A percentile compares a stretch with the other conserved stretches of the same genome.
phyloP scores from a whole-genome alignment of 164 flowering plant species.

The Aristolochia contorta region DNA sequence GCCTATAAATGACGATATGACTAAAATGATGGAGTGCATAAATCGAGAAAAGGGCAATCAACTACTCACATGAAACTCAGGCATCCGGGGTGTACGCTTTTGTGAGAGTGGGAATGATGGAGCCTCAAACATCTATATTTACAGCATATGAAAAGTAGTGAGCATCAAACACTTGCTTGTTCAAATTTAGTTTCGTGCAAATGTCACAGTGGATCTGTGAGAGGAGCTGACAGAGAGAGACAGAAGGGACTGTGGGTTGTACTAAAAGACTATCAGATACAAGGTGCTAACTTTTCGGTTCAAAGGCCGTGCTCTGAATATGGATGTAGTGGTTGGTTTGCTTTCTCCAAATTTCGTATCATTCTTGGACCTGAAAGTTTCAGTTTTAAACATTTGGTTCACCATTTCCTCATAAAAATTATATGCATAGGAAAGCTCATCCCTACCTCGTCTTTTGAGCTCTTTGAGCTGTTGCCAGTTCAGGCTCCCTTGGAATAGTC shows the following conservation, averaged over 20 bases:
- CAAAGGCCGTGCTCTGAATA: slow-evolving; percentile 81
- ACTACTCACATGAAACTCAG: slow-evolving; percentile 65
- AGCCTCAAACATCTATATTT: slow-evolving; percentile 60
- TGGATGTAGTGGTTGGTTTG: slow-evolving; percentile 16
- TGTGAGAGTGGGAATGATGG: slow-evolving; percentile 55
- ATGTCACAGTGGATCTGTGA: neutral
- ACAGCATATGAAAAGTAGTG: neutral
- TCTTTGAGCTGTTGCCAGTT: slow-evolving; percentile 72
- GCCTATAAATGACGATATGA: neutral
- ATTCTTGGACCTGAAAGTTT: slow-evolving; percentile 46
- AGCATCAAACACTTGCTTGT: neutral
- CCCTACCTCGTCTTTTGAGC: slow-evolving; percentile 55
- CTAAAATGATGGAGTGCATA: neutral
- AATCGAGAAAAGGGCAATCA: neutral
- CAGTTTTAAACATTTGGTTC: neutral
- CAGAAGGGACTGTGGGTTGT: neutral
- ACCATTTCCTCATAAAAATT: neutral
- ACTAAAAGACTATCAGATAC: neutral
- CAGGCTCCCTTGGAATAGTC: slow-evolving; percentile 86
- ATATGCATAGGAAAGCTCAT: neutral
- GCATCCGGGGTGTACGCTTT: slow-evolving; percentile 56
- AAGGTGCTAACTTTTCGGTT: slow-evolving; percentile 66
- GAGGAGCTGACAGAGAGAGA: neutral
- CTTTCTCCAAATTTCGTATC: slow-evolving; percentile 24
- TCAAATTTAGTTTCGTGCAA: neutral